These are phyloP conservation scores for Pueraria montana DNA, from an alignment of 306 rosid species.

Conservation along the genomic window DNA sequence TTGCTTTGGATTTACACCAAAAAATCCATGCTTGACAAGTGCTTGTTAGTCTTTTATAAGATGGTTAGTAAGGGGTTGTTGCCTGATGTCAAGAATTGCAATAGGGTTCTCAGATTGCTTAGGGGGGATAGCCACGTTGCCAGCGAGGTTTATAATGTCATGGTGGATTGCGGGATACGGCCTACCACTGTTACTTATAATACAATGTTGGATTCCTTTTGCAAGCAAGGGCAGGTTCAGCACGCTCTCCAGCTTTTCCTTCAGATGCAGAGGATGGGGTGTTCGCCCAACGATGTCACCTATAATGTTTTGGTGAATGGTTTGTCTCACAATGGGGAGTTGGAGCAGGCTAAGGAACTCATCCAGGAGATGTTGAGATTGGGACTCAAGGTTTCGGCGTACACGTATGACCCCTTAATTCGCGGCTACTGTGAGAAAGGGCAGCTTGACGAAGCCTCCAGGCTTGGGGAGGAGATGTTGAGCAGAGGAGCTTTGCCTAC, in stretches of 20 bases:
- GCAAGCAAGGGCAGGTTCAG: slow-evolving; percentile 73
- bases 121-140: slow-evolving; percentile 57
- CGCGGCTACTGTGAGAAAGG: slow-evolving; percentile 64
- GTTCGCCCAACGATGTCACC: slow-evolving; percentile 61
- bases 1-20: slow-evolving; percentile 64
- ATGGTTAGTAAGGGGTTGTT: slow-evolving; percentile 70
- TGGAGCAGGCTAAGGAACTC: slow-evolving; percentile 63
- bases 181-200: slow-evolving; percentile 73
- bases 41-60: slow-evolving; percentile 59
- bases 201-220: slow-evolving; percentile 71
- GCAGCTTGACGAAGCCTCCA: slow-evolving; percentile 60
- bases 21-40: slow-evolving; percentile 62
- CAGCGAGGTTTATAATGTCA: slow-evolving; percentile 63
- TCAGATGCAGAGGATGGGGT: slow-evolving; percentile 66
- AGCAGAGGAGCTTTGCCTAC: slow-evolving; percentile 62
- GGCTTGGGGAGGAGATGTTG: slow-evolving; percentile 67
- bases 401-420: slow-evolving; percentile 75
- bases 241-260: slow-evolving; percentile 61
- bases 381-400: slow-evolving; percentile 67
- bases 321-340: slow-evolving; percentile 67
- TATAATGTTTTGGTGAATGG: slow-evolving; percentile 79
- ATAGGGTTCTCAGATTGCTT: slow-evolving; percentile 76
- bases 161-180: slow-evolving; percentile 68
- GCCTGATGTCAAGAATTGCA: slow-evolving; percentile 80
- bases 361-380: slow-evolving; percentile 64